A percentile compares a stretch with the other conserved stretches of the same genome.
Evolutionary conservation across 306 rosid genomes (phyloP).

Genomic region (Oemleria cerasiformis): DNA sequence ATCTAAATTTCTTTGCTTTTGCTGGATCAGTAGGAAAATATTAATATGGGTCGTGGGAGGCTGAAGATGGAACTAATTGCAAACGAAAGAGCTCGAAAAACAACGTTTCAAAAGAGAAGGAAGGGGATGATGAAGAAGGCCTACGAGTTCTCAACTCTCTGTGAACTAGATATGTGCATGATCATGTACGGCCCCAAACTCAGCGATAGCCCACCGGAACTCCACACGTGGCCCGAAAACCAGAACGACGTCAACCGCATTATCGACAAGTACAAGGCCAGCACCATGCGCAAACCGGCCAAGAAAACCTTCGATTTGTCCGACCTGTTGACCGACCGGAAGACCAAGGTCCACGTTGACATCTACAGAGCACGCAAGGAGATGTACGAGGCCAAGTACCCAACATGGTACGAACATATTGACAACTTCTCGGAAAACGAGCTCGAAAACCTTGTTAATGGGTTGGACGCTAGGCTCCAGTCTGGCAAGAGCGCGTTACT

Average conservation of each 20-base stretch:
- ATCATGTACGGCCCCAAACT: neutral
- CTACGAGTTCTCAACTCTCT: constrained; percentile 9
- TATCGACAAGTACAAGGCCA: neutral
- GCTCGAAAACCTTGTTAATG: neutral
- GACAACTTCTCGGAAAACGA: neutral
- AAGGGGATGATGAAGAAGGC: constrained; percentile 19
- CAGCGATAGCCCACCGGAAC: neutral
- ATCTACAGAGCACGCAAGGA: neutral
- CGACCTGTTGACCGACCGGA: neutral
- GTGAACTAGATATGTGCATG: constrained; percentile 8
- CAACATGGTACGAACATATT: constrained; percentile 15
- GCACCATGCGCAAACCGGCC: neutral
- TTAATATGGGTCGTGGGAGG: constrained; percentile 20
- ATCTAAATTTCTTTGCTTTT: too few relatives aligned
- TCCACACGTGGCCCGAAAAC: neutral
- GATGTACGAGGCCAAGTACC: constrained; percentile 10
- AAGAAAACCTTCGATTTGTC: constrained; percentile 3
- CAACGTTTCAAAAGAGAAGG: constrained; percentile 17
- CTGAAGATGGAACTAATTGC: constrained; percentile 10
- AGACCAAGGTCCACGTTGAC: neutral
- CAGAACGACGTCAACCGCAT: neutral
- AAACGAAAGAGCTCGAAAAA: constrained; percentile 4
- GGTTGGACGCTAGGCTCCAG: neutral
- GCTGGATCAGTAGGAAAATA: too few relatives aligned
- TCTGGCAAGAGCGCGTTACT: neutral